These are phyloP conservation scores for Auriscalpium orientale DNA, from an alignment of 768 basidiomycete genomes.

Conservation along the genomic window DNA sequence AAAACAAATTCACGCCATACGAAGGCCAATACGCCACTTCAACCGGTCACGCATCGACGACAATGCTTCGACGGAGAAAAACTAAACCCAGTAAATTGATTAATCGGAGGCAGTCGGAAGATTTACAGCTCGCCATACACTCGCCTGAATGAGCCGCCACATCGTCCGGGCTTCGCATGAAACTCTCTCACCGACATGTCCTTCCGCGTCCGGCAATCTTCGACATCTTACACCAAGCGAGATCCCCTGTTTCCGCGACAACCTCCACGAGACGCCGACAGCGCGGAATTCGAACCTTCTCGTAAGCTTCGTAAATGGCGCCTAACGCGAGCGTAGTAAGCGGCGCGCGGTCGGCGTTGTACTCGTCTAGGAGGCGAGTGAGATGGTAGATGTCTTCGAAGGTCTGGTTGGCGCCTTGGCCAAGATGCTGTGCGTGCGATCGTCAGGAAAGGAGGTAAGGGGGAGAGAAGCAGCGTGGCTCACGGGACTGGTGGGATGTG, in stretches of 20 bases:
- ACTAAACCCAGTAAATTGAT: too few relatives aligned
- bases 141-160: too few relatives aligned
- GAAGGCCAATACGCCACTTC: too few relatives aligned
- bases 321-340: conserved; percentile 23
- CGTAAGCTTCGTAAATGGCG: conserved; percentile 27
- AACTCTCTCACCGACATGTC: conserved; percentile 17
- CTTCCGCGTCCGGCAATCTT: conserved; percentile 25
- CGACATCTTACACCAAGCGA: conserved; percentile 26
- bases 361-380: conserved; percentile 24
- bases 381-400: conserved; percentile 35
- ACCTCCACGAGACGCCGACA: conserved; percentile 27
- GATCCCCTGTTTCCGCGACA: conserved; percentile 27
- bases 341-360: conserved; percentile 22
- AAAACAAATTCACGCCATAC: too few relatives aligned
- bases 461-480: conserved; percentile 8
- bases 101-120: too few relatives aligned
- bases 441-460: not conserved
- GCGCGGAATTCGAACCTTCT: conserved; percentile 28
- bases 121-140: too few relatives aligned
- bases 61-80: too few relatives aligned
- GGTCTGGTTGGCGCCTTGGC: conserved; percentile 40
- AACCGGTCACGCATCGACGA: too few relatives aligned
- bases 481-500: conserved; percentile 39
- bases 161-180: not conserved
- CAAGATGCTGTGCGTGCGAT: conserved; percentile 29